A percentile compares a stretch with the other conserved stretches of the same genome.
Conservation (phyloP, 2,329 filamentous ascomycete species). For the Colletotrichum limetticola region DNA sequence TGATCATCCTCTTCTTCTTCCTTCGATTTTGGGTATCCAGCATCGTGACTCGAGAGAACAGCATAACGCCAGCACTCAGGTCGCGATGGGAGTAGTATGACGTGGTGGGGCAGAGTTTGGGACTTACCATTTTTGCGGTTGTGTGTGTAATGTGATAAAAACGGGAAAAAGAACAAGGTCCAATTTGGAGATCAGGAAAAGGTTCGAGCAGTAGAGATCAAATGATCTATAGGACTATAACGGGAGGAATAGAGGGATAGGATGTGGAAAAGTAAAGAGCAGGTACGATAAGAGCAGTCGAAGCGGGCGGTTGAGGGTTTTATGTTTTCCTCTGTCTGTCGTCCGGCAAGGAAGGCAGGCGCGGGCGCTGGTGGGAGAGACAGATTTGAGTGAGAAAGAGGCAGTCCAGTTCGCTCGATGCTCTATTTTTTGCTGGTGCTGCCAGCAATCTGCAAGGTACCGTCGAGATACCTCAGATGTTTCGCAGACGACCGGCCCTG, state of each 20-base stretch:
- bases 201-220: slow-evolving; percentile 10
- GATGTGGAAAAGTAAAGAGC: slow-evolving; percentile 2
- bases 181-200: background rate
- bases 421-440: slow-evolving; percentile 3
- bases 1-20: background rate
- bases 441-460: slow-evolving; percentile 24
- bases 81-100: background rate
- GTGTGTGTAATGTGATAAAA: slow-evolving; percentile 20
- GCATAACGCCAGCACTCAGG: background rate
- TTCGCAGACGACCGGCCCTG: background rate
- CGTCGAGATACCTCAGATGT: slow-evolving; percentile 22
- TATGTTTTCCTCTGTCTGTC: slow-evolving; percentile 33
- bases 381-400: slow-evolving; percentile 1
- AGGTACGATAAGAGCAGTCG: slow-evolving; percentile 15
- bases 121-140: slow-evolving; percentile 40
- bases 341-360: background rate
- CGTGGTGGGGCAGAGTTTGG: background rate
- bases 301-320: slow-evolving; percentile 38
- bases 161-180: slow-evolving; percentile 4
- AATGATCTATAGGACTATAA: slow-evolving; percentile 9
- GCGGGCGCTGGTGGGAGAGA: slow-evolving; percentile 16
- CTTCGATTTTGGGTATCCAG: background rate
- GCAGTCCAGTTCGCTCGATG: slow-evolving; percentile 13
- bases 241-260: slow-evolving; percentile 6
- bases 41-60: background rate